Conservation (phyloP, 768 basidiomycete species). For the Dendrothele bispora region DNA sequence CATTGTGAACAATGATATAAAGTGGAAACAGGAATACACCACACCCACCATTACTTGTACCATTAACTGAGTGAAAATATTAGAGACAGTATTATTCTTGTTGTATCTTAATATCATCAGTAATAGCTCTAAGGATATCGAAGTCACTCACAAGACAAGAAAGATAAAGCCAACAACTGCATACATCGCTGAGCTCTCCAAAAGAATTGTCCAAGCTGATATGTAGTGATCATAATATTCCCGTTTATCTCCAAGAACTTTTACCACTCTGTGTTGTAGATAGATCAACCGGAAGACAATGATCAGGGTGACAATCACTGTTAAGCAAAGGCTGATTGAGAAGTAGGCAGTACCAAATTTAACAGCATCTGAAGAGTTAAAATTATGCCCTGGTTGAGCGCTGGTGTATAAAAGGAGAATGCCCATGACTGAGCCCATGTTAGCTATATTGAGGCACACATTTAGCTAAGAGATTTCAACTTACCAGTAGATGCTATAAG, state of each 20-base stretch:
- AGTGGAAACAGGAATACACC: too few relatives aligned
- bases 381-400: background rate
- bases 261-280: background rate
- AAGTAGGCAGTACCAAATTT: conserved; percentile 1
- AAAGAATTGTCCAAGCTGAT: background rate
- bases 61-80: too few relatives aligned
- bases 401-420: too few relatives aligned
- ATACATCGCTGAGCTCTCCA: background rate
- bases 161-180: background rate
- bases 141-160: background rate
- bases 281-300: background rate
- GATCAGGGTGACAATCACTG: conserved; percentile 9
- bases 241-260: background rate
- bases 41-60: too few relatives aligned
- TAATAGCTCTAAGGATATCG: too few relatives aligned
- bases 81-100: too few relatives aligned
- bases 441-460: too few relatives aligned
- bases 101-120: too few relatives aligned
- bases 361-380: background rate
- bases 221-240: background rate
- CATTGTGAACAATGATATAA: too few relatives aligned
- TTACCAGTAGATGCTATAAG: too few relatives aligned
- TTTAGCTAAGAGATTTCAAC: too few relatives aligned
- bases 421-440: too few relatives aligned
- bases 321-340: conserved; percentile 11